Evolutionary conservation across 257 asterid species (phyloP).

Genomic region (Leptodermis oblonga): DNA sequence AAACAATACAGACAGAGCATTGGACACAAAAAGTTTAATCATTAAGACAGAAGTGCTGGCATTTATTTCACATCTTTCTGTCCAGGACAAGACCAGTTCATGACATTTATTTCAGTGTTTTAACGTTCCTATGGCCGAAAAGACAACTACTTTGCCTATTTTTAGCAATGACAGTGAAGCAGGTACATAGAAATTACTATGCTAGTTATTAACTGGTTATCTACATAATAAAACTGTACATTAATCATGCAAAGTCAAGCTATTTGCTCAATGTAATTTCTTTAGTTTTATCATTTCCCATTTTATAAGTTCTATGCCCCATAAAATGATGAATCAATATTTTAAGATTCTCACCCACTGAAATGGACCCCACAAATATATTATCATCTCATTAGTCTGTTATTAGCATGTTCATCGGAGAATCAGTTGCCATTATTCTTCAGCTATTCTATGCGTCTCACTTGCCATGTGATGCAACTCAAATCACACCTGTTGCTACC

Average conservation of each 20-base stretch:
- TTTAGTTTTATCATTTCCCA: neutral
- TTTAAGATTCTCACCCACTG: neutral
- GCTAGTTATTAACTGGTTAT: neutral
- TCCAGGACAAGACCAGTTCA: no score
- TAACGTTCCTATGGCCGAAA: neutral
- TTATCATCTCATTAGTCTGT: conserved; percentile 1
- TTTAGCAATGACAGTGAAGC: neutral
- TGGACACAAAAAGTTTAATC: neutral
- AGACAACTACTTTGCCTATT: neutral
- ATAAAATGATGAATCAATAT: neutral
- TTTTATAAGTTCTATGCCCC: neutral
- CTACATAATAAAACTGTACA: neutral
- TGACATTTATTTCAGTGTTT: neutral
- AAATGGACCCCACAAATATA: neutral
- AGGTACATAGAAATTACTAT: neutral
- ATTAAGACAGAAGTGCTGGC: neutral
- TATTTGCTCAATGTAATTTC: neutral
- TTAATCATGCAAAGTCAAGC: neutral
- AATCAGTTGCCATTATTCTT: neutral
- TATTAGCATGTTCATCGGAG: conserved; percentile 2
- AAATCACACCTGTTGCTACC: neutral
- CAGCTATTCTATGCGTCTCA: neutral
- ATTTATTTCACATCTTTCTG: neutral
- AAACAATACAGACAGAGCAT: neutral
- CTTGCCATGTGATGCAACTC: neutral